These are phyloP conservation scores for Hansenula sp. DNA, from an alignment of 1,139 yeast genomes.

Conservation along the genomic window DNA sequence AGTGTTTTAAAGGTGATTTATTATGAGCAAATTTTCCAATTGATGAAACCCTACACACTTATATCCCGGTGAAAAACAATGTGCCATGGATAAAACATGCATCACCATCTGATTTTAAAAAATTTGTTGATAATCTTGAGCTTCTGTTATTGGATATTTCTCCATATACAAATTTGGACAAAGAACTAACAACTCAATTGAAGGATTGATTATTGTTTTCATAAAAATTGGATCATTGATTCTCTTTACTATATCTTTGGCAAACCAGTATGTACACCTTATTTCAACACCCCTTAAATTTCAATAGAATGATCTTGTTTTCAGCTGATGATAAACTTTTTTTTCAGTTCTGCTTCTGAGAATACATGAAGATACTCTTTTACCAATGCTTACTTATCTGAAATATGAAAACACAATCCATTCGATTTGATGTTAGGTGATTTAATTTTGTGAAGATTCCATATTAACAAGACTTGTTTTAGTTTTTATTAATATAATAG, in stretches of 20 bases:
- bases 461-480: neutral
- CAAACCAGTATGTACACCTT: conserved; percentile 4
- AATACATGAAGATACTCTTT: conserved; percentile 64
- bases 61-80: conserved; percentile 53
- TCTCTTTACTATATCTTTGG: neutral
- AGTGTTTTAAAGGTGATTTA: neutral
- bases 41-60: conserved; percentile 32
- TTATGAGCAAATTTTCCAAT: conserved; percentile 4
- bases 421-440: neutral
- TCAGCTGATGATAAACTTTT: conserved; percentile 51
- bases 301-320: conserved; percentile 5
- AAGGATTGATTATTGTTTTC: no score
- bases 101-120: conserved; percentile 74
- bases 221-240: neutral
- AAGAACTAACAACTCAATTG: no score
- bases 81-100: conserved; percentile 74
- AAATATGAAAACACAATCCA: neutral
- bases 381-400: conserved; percentile 38
- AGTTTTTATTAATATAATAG: no score
- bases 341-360: conserved; percentile 92
- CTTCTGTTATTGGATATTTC: neutral
- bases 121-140: neutral
- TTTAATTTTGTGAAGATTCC: neutral
- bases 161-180: neutral
- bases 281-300: conserved; percentile 3